phyloP scores from a whole-genome alignment of 2,329 filamentous ascomycete species.

The Nothomitra cinnamomea region DNA sequence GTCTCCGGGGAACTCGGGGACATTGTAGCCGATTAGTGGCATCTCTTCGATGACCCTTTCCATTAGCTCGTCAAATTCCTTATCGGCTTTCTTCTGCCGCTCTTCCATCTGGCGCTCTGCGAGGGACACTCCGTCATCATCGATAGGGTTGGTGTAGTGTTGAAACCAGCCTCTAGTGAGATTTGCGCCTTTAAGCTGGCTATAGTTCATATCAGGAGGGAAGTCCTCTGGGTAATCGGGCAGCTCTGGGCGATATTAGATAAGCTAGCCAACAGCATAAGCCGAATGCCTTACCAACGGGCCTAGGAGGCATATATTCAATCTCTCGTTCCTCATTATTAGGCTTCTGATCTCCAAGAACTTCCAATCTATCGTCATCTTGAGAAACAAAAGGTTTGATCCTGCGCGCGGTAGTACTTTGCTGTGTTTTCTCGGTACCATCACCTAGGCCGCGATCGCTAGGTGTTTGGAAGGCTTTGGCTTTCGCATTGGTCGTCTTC shows the following conservation, averaged over 20 bases:
- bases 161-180: constrained; percentile 33
- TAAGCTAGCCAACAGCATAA: too few relatives aligned
- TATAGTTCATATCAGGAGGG: constrained; percentile 34
- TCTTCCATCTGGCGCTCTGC: constrained; percentile 43
- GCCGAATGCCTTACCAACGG: constrained; percentile 28
- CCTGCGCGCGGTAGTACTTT: constrained; percentile 41
- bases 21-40: constrained; percentile 43
- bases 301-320: constrained; percentile 74
- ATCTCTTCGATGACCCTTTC: constrained; percentile 44
- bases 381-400: constrained; percentile 16
- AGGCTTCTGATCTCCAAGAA: constrained; percentile 27
- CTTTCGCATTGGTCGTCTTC: constrained; percentile 94
- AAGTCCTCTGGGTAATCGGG: constrained; percentile 55
- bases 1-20: constrained; percentile 26
- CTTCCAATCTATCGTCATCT: constrained; percentile 39
- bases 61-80: constrained; percentile 26
- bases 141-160: constrained; percentile 37
- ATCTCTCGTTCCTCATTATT: constrained; percentile 52
- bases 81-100: constrained; percentile 20
- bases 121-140: constrained; percentile 47
- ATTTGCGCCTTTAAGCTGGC: constrained; percentile 35
- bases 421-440: constrained; percentile 44
- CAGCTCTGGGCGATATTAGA: constrained; percentile 24
- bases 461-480: constrained; percentile 46
- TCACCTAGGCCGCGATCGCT: constrained; percentile 42